These are phyloP conservation scores for Scheffersomyces segobiensis DNA, from an alignment of 1,139 yeast genomes.

Conservation along the genomic window DNA sequence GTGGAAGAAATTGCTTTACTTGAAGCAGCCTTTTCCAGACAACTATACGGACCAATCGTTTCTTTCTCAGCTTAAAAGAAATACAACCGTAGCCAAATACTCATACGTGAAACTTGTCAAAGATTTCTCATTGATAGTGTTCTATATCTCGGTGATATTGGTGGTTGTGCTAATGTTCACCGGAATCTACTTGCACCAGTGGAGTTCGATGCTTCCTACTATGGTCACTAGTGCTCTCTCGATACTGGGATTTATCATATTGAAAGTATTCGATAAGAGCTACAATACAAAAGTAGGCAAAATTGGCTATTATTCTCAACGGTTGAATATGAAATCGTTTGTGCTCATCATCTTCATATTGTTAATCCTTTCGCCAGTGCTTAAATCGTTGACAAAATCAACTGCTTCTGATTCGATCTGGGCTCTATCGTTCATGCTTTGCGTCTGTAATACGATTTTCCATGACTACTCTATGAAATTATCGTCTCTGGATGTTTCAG, in stretches of 20 bases:
- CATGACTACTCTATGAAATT: constrained; percentile 61
- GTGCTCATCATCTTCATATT: constrained; percentile 67
- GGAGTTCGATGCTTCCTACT: constrained; percentile 47
- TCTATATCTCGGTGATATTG: constrained; percentile 63
- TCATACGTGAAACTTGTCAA: constrained; percentile 60
- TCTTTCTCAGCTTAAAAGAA: constrained; percentile 73
- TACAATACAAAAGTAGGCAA: constrained; percentile 7
- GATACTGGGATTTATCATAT: constrained; percentile 30
- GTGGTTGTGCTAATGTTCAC: constrained; percentile 63
- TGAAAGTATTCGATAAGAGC: constrained; percentile 2
- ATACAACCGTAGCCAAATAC: constrained; percentile 71
- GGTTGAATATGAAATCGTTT: constrained; percentile 55
- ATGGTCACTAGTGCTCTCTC: constrained; percentile 25
- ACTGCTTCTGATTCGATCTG: constrained; percentile 95
- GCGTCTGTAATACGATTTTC: constrained; percentile 62
- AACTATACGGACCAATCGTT: constrained; percentile 85
- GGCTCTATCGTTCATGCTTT: constrained; percentile 83
- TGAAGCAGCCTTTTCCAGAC: constrained; percentile 85
- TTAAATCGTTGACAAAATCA: constrained; percentile 83
- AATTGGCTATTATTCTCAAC: constrained; percentile 2
- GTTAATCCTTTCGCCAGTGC: constrained; percentile 81
- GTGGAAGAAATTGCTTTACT: constrained; percentile 90
- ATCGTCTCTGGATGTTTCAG: constrained; percentile 12
- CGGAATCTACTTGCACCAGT: constrained; percentile 48
- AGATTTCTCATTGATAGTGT: constrained; percentile 69